Base-by-base conservation (phyloP, 179 eudicot genomes). In the Beta lomatogona region DNA sequence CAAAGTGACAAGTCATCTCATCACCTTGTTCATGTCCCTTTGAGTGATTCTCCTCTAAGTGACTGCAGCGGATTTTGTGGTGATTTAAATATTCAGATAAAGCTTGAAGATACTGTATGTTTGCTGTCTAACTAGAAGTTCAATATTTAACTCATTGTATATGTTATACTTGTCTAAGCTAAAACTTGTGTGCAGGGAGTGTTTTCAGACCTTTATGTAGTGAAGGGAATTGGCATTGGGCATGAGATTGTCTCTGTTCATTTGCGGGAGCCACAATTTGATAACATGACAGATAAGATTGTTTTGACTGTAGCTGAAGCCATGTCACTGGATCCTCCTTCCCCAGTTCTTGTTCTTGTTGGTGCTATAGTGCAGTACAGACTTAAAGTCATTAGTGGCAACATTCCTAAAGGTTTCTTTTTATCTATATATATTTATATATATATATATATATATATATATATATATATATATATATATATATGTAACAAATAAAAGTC, bases 291-390 rank as follows among this genome's bases (percentile, higher is more conserved):
- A 48, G 98, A 95, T 89, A 85, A 85, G 86, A 93, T 95, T 85
- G 85, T 83, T 59, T 85, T 95, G 81, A 95, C 98, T 82, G 98
- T 95, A 72, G 98, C 97, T 55, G 98, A 95, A 89, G 98, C 98
- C 76, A 93, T 93, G 91, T 91, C 93, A 82, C 91, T 95, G 45
- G 93, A 93, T 82, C 98, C 98, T 80, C 94, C 97, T 36, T 95
- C 98, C 21, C 98, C 98, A 28, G 94, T 93, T 71, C 90, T 89
- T 84, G 95, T 95, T 80, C 97, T 95, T 70, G 84, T 89, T 82
- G 98, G 97, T 84, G 93, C 98, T 81, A 71, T 84, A 83, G 88
- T 95, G 81, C 91, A 63, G 21, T 95, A 92, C 85, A 82, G 67
- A 78, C 97, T 95, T 50, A 95, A 86, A 86, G 89, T 95, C 81